Evolutionary conservation across 192 early-diverging fungal genomes (phyloP), one percentile per base, ranked within the genome.

Genomic region (Backusella westeae): DNA sequence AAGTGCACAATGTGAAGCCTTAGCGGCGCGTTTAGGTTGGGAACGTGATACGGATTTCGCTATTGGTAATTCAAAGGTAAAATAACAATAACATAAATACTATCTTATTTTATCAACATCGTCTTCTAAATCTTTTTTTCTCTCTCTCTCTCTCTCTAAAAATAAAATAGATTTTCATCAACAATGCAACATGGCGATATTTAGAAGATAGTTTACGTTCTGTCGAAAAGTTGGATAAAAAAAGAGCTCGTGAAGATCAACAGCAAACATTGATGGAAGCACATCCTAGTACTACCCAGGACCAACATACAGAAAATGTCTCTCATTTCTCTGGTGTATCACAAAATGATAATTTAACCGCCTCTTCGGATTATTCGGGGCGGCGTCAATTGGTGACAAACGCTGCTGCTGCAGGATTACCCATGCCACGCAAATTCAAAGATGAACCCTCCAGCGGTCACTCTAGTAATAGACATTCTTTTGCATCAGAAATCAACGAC

Each of bases 121-220:
- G 9, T 32, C 23, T 14, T 65, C 32, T 32, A 32, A 32, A 32
- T 32, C 32, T 32, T 32, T 32, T 32, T 32, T 9, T 42, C 23
- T 34, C 65, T 71, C 15, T 46, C 14, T 32, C 19, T 42, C 23
- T 34, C 65, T 71, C 15, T 46, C 14, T 26, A 15, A 42, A 34
- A 67, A 36, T 10, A 10, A 23, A 67, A 41, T 87, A 92, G 72
- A 81, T 93, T 14, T 97, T 91, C 72, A 76, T 98, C 34, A 88
- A 87, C 76, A 95, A 95, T 75, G 75, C 39, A 8, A 87, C 88
- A n/a, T 98, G 96, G 97, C 89, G 93, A 69, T 86, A 89, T 67
- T 87, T 98, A 29, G 97, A 98, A 79, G 91, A 92, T 75, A 84
- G 84, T 29, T 90, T 98, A 72, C 88, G 92, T 32, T 88, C 85